Conservation (phyloP, 1,284 basidiomycete genomes). For the Leccinum huronense region DNA sequence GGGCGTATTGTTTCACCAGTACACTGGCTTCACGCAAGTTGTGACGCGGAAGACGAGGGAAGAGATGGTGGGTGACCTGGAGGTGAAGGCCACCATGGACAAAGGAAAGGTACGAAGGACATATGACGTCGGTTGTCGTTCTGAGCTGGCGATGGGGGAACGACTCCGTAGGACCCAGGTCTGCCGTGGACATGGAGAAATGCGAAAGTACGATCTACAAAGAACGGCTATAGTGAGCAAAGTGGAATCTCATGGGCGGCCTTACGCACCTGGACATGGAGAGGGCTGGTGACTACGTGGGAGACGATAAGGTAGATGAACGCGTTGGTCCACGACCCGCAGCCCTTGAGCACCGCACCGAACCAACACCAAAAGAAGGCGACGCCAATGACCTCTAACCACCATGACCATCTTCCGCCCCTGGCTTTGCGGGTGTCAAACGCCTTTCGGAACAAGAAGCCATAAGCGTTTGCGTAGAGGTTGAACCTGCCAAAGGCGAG, state of each 20-base stretch:
- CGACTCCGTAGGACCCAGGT: constrained; percentile 88
- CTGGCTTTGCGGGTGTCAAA: constrained; percentile 57
- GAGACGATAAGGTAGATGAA: constrained; percentile 75
- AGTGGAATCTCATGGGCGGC: background rate
- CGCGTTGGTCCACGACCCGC: constrained; percentile 65
- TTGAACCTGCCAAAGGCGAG: constrained; percentile 95
- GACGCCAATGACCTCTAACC: constrained; percentile 68
- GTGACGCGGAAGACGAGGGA: constrained; percentile 93
- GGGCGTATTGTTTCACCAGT: constrained; percentile 83
- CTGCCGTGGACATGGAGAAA: constrained; percentile 93
- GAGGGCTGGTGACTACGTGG: constrained; percentile 77
- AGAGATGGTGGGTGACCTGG: constrained; percentile 96
- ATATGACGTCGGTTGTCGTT: constrained; percentile 95
- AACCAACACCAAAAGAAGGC: constrained; percentile 84
- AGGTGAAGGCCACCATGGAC: constrained; percentile 93
- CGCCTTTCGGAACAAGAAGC: constrained; percentile 65
- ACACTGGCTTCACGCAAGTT: constrained; percentile 81
- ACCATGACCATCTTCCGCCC: constrained; percentile 71
- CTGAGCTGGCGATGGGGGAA: constrained; percentile 93
- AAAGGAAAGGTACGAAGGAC: constrained; percentile 80
- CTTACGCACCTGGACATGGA: constrained; percentile 74
- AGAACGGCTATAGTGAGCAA: constrained; percentile 10
- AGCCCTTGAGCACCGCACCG: constrained; percentile 58
- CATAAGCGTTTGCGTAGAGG: constrained; percentile 88
- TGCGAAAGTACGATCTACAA: constrained; percentile 94